Base-by-base conservation (phyloP, 768 basidiomycete genomes). In the Mrakia gelida region DNA sequence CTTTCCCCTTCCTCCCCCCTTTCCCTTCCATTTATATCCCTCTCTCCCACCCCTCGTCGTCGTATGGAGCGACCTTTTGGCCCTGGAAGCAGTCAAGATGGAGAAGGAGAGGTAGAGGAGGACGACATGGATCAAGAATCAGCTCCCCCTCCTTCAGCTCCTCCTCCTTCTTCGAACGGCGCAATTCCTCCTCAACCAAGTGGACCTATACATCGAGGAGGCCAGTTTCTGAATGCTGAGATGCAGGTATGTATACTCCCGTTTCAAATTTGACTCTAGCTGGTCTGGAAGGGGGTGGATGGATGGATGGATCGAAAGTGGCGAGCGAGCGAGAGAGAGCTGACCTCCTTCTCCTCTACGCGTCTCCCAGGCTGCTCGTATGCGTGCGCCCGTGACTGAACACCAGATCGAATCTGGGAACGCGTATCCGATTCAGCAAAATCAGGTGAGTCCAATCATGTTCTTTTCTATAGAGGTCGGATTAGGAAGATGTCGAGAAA, bases 11-110 rank as follows among this genome's bases (percentile, higher is more conserved):
- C 59, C 59, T 9, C 7, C 28, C n/a, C 59, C 26, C 10, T 26
- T 18, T 59, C 49, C 15, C 49, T 59, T 56, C 10, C 26, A 59
- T n/a, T 5, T 28, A 26, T 15, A 26, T 59, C 26, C 59, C 28
- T 59, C 26, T 23, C 18, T 11, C n/a, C 26, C 4, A 5, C 59
- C 59, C 49, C 49, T 21, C 49, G 16, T 2, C 18, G 15, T 59
- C n/a, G 5, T 9, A 59, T 59, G 59, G 59, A 59, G 26, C 7
- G 59, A n/a, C 9, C 28, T n/a, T 28, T 59, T 23, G 59, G 26
- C 8, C 28, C 59, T 59, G 38, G 67, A 3, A 70, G 67, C 67
- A 70, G 67, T 41, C 34, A 70, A 41, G 67, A 70, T 18, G 67
- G 34, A 5, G 67, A 38, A n/a, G 67, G 67, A 38, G 67, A 70